These are phyloP conservation scores for Physcomitrellopsis africana DNA, from an alignment of 225 moss, liverwort and hornwort species.

Conservation along the genomic window DNA sequence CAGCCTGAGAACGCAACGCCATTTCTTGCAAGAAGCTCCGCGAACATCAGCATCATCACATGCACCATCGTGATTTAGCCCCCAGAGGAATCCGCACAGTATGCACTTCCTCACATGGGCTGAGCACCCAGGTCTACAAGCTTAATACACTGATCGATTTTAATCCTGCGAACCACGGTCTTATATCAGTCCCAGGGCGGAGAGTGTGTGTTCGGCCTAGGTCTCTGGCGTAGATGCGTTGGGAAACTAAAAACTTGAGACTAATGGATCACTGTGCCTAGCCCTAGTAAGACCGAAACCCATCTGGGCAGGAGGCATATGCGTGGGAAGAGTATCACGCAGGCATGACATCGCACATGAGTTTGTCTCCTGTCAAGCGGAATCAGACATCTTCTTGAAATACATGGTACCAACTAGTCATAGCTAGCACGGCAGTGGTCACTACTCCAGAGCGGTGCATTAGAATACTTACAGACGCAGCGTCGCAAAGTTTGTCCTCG, in stretches of 20 bases:
- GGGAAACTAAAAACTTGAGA: not conserved
- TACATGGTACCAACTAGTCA: not conserved
- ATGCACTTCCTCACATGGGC: no score
- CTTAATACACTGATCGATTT: constrained; percentile 14
- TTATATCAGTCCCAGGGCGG: constrained; percentile 11
- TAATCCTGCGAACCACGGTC: constrained; percentile 15
- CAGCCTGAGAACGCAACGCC: no score
- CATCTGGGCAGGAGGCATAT: not conserved
- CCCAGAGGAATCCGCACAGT: no score
- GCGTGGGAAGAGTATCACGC: not conserved
- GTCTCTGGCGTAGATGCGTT: not conserved
- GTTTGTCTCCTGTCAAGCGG: constrained; percentile 16
- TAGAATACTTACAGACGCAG: not conserved
- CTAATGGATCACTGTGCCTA: not conserved
- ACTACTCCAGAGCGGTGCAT: not conserved
- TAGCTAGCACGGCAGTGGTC: not conserved
- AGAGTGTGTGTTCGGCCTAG: not conserved
- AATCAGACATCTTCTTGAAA: not conserved
- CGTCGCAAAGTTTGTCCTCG: not conserved
- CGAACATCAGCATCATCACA: no score
- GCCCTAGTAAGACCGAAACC: not conserved
- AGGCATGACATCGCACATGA: constrained; percentile 12
- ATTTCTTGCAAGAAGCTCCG: no score
- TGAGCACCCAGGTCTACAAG: no score
- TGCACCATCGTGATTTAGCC: no score